Evolutionary conservation across 2,329 filamentous ascomycete genomes (phyloP).

Genomic region (Fusarium xyrophilum): DNA sequence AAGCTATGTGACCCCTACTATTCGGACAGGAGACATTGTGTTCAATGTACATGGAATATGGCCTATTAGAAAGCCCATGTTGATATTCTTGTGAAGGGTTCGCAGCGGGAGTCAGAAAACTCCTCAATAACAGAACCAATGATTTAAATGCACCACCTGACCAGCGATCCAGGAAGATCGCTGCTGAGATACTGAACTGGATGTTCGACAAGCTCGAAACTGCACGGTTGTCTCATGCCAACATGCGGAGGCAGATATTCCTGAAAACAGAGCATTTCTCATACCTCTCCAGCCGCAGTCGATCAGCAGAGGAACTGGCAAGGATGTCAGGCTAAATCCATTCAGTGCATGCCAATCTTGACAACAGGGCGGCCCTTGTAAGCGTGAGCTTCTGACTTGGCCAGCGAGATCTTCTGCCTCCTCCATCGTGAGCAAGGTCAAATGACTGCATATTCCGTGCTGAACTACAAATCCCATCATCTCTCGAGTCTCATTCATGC

Average conservation of each 20-base stretch:
- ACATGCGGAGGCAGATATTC: not conserved
- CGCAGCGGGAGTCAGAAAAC: not conserved
- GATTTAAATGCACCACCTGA: not conserved
- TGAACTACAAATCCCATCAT: conserved; percentile 22
- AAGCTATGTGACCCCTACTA: conserved; percentile 4
- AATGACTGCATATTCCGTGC: conserved; percentile 17
- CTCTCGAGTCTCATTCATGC: conserved; percentile 19
- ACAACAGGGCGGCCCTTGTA: conserved; percentile 21
- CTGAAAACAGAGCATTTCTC: not conserved
- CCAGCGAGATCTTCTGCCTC: conserved; percentile 21
- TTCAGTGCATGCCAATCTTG: not conserved
- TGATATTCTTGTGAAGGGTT: not conserved
- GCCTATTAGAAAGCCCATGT: not conserved
- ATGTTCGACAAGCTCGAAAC: not conserved
- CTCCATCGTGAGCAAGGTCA: conserved; percentile 21
- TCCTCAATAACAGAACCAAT: conserved; percentile 16
- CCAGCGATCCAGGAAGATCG: not conserved
- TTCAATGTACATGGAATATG: not conserved
- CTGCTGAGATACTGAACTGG: not conserved
- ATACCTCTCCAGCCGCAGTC: not conserved
- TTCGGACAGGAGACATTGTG: not conserved
- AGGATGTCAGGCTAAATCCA: not conserved
- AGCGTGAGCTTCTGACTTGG: not conserved
- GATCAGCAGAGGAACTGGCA: too few relatives aligned
- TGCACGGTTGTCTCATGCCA: not conserved